Evolutionary conservation across 2,329 filamentous ascomycete genomes (phyloP), one percentile per base, ranked within the genome.

Genomic region (Cladosporium sp.): DNA sequence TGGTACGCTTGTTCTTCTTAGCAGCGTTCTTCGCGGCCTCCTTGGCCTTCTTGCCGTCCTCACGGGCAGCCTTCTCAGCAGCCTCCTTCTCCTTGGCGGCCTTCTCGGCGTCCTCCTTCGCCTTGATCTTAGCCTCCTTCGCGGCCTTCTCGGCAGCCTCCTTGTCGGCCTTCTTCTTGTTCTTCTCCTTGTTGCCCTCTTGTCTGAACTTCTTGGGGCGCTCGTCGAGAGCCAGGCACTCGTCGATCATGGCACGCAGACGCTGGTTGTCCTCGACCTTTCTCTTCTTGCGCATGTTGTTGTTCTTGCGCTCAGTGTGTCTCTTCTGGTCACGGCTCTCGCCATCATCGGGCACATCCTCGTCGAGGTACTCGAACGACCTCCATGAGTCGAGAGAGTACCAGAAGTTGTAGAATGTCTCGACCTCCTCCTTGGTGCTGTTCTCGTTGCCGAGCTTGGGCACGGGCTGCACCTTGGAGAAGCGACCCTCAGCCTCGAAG

Each of bases 1-100:
- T 89, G 58, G 98, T 91, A 85, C 95, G 92, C 88, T 97, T 97
- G 88, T 99, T 99, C 91, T 99, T 99, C 91, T 99, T 99, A 75
- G 95, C 91, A 15, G 95, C 95, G 77, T 93, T 97, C 89, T 99
- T 99, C 66, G 95, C 95, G 1, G 94, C 94, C 82, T 99, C 95
- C 85, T 98, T 99, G 68, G 91, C 90, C 87, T 99, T 99, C 88
- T 98, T 99, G 75, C 83, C 83, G 70, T 90, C 86, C 72, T 94
- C 93, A 72, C 91, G 91, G 66, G 92, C 89, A 5, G 85, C 86
- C 86, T 98, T 98, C 71, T 93, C 92, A 51, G 89, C 86, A 73
- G 91, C 92, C 79, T 97, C 95, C 18, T 92, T 92, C 71, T 96
- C 93, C 78, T 91, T 92, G 72, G 89, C 87, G 57, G 67, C 68